Conservation (phyloP, 2,329 filamentous ascomycete genomes). For the Colletotrichum sp. region DNA sequence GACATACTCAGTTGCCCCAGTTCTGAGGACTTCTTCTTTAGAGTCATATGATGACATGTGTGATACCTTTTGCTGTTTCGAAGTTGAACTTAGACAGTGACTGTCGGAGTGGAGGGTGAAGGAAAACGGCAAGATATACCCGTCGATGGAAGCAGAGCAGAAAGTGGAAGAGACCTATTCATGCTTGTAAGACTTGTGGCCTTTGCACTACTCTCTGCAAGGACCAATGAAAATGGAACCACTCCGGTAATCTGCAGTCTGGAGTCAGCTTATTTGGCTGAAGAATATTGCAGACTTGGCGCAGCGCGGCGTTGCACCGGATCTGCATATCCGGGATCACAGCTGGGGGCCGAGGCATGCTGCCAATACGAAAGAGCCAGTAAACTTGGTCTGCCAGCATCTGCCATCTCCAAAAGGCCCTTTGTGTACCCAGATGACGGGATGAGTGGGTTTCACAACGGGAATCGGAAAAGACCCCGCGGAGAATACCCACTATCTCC, state of each 20-base stretch:
- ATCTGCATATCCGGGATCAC: background rate
- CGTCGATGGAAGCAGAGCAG: background rate
- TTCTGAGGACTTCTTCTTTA: background rate
- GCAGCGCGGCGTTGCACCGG: background rate
- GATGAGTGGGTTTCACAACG: background rate
- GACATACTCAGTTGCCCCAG: background rate
- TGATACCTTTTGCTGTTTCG: background rate
- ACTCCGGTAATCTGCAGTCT: background rate
- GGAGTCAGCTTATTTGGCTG: background rate
- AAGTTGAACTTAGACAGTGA: background rate
- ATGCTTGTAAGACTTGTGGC: background rate
- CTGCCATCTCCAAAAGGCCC: background rate
- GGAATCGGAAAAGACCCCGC: background rate
- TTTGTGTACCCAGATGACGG: background rate
- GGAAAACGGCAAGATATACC: background rate
- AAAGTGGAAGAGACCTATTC: background rate
- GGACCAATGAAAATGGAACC: background rate
- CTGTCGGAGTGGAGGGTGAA: background rate
- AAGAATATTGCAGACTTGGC: background rate
- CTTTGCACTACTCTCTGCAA: background rate
- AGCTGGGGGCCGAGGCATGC: background rate
- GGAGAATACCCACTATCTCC: background rate
- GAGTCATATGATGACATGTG: background rate
- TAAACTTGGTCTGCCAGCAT: background rate
- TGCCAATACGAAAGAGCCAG: background rate